Evolutionary conservation across 1,284 basidiomycete genomes (phyloP), one percentile per base, ranked within the genome.

Genomic region (Mixia osmundae): DNA sequence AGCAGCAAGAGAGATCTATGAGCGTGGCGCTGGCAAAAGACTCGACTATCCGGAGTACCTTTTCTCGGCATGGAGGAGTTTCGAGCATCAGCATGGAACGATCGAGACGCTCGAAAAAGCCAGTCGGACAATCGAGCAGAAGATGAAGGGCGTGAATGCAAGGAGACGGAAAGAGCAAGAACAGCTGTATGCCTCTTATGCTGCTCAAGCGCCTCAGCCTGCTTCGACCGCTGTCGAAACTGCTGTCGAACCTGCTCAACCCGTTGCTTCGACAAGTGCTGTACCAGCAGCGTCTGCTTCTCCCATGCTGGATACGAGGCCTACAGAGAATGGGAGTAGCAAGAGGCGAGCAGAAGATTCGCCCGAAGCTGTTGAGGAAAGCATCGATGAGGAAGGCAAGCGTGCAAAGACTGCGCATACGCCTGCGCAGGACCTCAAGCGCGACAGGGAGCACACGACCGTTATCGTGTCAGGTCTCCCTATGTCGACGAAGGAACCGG

Each of bases 391-490:
- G 2, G 54, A 24, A 6, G 5, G 5, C 33, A 35, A 35, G 16
- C 16, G 16, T n/a, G 25, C 27, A 15, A 30, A 18, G 9, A 10
- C 15, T 33, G 35, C 10, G 14, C 26, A 34, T 18, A 3, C 21
- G 23, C 5, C 25, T 11, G 2, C 14, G 4, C 26, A 5, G 32
- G 38, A 1, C 8, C 25, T 9, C 37, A 3, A 30, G 23, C 25
- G 89, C 42, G 91, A 99, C 57, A 79, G 91, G 34, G 91, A 99
- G 60, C 79, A 95, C 49, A 72, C 72, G 25, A 91, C 85, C 0
- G 74, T 95, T 2, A 76, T 95, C 35, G 75, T 94, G 5, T 68
- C 72, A 1, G 69, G 76, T 21, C 59, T 94, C 6, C 69, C 71
- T 0, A 30, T 55, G 1, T 62, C 63, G 25, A 63, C 66, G 4